Evolutionary conservation across 78 protist genomes (phyloP).

Genomic region (Dictyostelium discoideum): DNA sequence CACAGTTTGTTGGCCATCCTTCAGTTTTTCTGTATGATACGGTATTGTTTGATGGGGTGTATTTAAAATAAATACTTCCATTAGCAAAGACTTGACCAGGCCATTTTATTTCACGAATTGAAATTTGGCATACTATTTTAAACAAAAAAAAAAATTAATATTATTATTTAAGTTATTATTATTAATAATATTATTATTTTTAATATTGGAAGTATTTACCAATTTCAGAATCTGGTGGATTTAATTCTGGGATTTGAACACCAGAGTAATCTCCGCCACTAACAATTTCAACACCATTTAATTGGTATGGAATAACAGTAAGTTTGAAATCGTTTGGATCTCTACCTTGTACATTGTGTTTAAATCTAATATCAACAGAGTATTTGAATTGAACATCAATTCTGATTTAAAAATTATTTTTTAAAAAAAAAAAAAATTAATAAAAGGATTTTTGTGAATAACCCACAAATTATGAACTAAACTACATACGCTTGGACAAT

Average conservation of each 20-base stretch:
- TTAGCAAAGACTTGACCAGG: slow-evolving; percentile 45
- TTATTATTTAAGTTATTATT: too few species aligned
- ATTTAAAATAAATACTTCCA: slow-evolving; percentile 44
- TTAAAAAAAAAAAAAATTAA: too few species aligned
- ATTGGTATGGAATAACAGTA: slow-evolving; percentile 39
- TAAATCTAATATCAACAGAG: slow-evolving; percentile 19
- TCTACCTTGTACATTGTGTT: not conserved
- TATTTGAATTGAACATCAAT: not conserved
- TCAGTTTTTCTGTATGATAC: slow-evolving; percentile 9
- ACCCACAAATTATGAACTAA: too few species aligned
- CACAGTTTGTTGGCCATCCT: slow-evolving; percentile 38
- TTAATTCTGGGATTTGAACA: slow-evolving; percentile 23
- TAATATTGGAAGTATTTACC: too few species aligned
- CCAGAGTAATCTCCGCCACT: slow-evolving; percentile 10
- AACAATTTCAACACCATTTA: not conserved
- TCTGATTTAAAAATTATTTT: too few species aligned
- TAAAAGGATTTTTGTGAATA: too few species aligned
- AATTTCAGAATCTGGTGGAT: slow-evolving; percentile 59
- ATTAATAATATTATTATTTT: not conserved
- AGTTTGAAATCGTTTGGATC: not conserved
- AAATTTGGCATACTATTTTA: slow-evolving; percentile 5
- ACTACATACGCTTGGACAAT: too few species aligned
- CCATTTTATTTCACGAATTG: slow-evolving; percentile 13
- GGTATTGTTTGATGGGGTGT: slow-evolving; percentile 4
- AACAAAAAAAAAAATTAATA: too few species aligned